Evolutionary conservation across 495 filamentous ascomycete genomes (phyloP), one percentile per base, ranked within the genome.

Genomic region (Physcia stellaris): DNA sequence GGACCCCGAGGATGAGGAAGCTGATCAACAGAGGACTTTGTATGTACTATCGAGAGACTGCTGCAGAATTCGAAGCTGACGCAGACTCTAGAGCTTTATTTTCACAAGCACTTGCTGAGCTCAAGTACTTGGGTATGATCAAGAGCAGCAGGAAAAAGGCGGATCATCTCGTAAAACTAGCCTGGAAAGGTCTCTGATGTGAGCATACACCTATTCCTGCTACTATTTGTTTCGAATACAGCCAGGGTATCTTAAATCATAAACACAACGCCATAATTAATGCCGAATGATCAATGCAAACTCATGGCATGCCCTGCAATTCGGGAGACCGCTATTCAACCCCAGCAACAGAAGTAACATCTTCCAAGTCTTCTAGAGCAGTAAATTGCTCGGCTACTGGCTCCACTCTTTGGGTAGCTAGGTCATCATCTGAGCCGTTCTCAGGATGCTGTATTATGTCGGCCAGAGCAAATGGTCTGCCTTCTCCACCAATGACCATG

Each of bases 121-220:
- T 98, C 51, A 80, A 73, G 59, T 67, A 71, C 30, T 65, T 96
- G 60, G 88, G 88, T 15, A 77, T 94, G 64, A 66, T 95, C 23
- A 95, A 90, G 60, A 68, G 68, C 44, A 96, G 79, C 49, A 82
- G 77, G 58, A 95, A 86, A 68, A 92, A 90, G 68, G 70, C 73
- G 10, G 90, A 95, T 55, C 87, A 94, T 60, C 59, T 94, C 46
- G 78, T 83, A 13, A 96, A 94, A 60, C 59, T 84, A 39, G 58
- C 66, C 23, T 84, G 80, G 79, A 70, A 71, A 46, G 79, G 79
- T 2, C 47, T 83, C 33, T 82, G 37, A 32, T 21, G n/a, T 21
- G 26, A 28, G 26, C 26, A 28, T 28, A 9, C 26, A 28, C 26
- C 26, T 9, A 28, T 9, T 13, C 26, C 13, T 9, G 26, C 9